Evolutionary conservation across 495 filamentous ascomycete species (phyloP), one percentile per base, ranked within the genome.

Genomic region (Massariosphaeria phaeospora): DNA sequence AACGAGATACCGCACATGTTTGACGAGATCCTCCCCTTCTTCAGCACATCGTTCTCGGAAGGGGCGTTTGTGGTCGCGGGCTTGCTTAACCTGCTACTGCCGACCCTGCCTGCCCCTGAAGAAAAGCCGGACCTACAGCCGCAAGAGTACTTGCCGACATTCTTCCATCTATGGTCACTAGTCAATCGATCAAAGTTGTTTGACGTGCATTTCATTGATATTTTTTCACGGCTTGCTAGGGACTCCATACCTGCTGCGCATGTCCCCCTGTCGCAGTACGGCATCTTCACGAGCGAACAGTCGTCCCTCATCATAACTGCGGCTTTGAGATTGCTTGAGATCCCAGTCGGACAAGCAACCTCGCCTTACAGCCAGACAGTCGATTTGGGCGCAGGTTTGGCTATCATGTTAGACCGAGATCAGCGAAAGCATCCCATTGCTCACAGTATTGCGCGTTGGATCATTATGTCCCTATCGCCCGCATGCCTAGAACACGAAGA

Each of bases 141-240:
- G 0, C 84, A 91, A 49, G 80, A 88, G 62, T 90, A 89, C 61
- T 68, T 96, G 26, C 94, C 93, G 0, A 84, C 90, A 5, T 85
- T 95, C 60, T 99, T 97, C 74, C 91, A 97, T 70, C 70, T 97
- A 8, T 99, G 93, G 94, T 93, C 90, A 6, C 72, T 96, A 17
- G 83, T 97, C 64, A 90, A 87, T 55, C 80, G 93, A 35, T 96
- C 91, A 3, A 95, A 87, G 70, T 75, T 82, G 8, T 87, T 94
- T 55, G 93, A 99, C 67, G 79, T 85, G 33, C 82, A 81, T 33
- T 94, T 94, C 55, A 77, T 97, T 42, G 93, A 99, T 69, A 80
- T 93, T 33, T 79, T 95, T 39, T 96, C 91, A 9, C 77, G 93
- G 35, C 72, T 96, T 50, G 83, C 91, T 0, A 76, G 91, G 46